Evolutionary conservation across 345 rosid genomes (phyloP).

Genomic region (Populus simonii): DNA sequence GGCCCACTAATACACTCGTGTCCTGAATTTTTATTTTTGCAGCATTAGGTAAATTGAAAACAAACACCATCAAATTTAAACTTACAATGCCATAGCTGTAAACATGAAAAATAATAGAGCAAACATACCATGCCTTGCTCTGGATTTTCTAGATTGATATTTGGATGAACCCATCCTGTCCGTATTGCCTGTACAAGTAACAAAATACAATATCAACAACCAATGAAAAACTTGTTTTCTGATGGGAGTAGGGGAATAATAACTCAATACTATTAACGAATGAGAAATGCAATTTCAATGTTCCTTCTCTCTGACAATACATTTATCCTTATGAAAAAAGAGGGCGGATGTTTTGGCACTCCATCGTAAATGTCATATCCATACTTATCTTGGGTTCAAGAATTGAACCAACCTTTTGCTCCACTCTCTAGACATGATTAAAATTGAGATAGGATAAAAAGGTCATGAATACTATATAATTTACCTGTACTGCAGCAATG

Average conservation of each 20-base stretch:
- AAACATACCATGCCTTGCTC: slow-evolving; percentile 70
- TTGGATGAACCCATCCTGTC: slow-evolving; percentile 97
- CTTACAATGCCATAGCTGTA: neutral
- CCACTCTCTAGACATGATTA: neutral
- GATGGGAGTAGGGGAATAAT: neutral
- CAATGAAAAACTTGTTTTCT: neutral
- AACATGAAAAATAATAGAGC: neutral
- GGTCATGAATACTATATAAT: neutral
- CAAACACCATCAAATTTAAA: neutral
- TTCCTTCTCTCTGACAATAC: neutral
- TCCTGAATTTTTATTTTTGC: slow-evolving; percentile 45
- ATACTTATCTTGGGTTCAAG: neutral
- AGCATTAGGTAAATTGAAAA: slow-evolving; percentile 7
- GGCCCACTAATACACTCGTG: slow-evolving; percentile 63
- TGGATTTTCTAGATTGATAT: slow-evolving; percentile 83
- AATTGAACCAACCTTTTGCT: neutral
- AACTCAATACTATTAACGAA: neutral
- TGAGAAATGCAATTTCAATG: neutral
- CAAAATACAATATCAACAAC: slow-evolving; percentile 11
- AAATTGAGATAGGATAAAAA: neutral
- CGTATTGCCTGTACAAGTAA: slow-evolving; percentile 63
- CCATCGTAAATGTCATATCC: neutral
- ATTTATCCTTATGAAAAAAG: neutral
- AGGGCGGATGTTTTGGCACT: neutral
- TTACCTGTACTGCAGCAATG: slow-evolving; percentile 79